Conservation (phyloP, 768 basidiomycete species). For the Auricularia cornea region DNA sequence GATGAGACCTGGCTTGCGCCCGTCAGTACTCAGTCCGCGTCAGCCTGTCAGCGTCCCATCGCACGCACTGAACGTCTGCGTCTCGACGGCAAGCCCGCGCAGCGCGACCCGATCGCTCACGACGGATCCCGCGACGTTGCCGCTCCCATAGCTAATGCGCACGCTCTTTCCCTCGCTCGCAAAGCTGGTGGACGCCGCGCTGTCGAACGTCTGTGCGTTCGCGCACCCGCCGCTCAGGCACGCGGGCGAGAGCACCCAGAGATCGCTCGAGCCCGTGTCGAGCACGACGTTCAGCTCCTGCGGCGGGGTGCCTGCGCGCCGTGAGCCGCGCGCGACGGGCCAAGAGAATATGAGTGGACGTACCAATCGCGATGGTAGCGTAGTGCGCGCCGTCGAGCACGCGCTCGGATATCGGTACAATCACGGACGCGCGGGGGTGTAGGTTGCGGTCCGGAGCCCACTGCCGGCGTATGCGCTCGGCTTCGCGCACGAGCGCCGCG, state of each 20-base stretch:
- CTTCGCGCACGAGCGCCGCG: too few relatives aligned
- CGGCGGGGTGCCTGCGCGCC: background rate
- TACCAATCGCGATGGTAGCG: too few relatives aligned
- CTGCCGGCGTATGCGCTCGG: too few relatives aligned
- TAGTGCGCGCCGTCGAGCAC: too few relatives aligned
- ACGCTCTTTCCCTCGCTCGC: background rate
- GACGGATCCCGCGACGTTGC: constrained; percentile 6
- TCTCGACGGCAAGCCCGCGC: constrained; percentile 7
- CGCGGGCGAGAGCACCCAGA: background rate
- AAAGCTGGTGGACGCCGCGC: background rate
- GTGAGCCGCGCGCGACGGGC: too few relatives aligned
- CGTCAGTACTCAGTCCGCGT: background rate
- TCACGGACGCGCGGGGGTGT: too few relatives aligned
- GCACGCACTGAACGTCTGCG: constrained; percentile 8
- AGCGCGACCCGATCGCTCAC: constrained; percentile 9
- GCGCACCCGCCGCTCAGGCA: background rate
- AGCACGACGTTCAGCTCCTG: background rate
- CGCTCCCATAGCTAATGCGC: constrained; percentile 8
- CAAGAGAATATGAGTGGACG: too few relatives aligned
- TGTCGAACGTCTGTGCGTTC: background rate
- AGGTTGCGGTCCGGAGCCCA: too few relatives aligned
- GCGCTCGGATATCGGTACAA: too few relatives aligned
- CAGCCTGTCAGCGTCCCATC: too few relatives aligned
- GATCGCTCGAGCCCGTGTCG: background rate
- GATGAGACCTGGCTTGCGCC: background rate